Base-by-base conservation (phyloP, 148 eudicot genomes). In the Chenopodium berlandieri region DNA sequence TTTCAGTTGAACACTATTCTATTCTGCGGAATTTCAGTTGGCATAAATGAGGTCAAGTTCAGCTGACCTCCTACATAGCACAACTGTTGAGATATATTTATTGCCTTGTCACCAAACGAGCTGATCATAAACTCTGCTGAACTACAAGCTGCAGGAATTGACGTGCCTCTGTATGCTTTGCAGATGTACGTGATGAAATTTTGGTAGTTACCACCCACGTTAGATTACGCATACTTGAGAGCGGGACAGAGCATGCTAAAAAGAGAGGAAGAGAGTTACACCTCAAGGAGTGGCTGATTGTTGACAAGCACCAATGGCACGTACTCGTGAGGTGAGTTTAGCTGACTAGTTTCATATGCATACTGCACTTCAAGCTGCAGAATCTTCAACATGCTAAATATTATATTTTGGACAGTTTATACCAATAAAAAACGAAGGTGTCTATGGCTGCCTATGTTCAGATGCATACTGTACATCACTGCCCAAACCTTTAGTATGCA, bases 301-400 rank as follows among this genome's bases (percentile, higher is more conserved):
- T 94, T 90, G 66, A 94, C 94, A 32, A 91, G 83, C 62, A 94
- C 91, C 98, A 96, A 94, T 23, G 98, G 98, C 20, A 94, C 98
- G 37, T 80, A 94, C 79, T 79, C 78, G 52, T 84, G 98, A 83
- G 93, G 94, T 7, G 96, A 96, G 67, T 82, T 89, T 32, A 94
- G 88, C 20, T 78, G 85, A 50, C 81, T 78, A 23, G 98, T 94
- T 86, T 94, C 94, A 74, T 86, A 80, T 34, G 91, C 94, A 83
- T 83, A 88, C 75, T 85, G 84, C 68, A 81, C 48, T 83, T 92
- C 96, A 82, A 92, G 88, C 97, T 94, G 88, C 81, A 81, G 13
- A 37, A 25, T 22, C 7, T 56, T 56, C 62, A 56, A 56, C 20
- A 56, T 14, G 62, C 22, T 56, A 2, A 2, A 17, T 56, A 56